Evolutionary conservation across 2,329 filamentous ascomycete genomes (phyloP), one percentile per base, ranked within the genome.

Genomic region (Phoma sp.): DNA sequence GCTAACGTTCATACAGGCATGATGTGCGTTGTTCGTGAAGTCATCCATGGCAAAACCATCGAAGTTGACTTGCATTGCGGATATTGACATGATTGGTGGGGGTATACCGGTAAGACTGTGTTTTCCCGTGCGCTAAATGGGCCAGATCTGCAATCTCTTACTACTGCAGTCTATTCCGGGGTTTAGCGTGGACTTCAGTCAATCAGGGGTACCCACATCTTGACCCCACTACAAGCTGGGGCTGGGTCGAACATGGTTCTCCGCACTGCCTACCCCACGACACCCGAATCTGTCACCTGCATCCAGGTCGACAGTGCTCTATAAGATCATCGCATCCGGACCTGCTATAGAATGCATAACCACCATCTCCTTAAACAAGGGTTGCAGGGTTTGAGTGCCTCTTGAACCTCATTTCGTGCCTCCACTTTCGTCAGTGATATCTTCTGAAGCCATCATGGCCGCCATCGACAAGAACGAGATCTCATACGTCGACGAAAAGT

Each of bases 381-480:
- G 17, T 39, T n/a, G 10, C 24, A 39, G 15, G 32, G 33, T n/a
- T 35, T 24, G 17, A 7, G 4, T 12, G 9, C n/a, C n/a, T 25
- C 17, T 15, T 33, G 27, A 13, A 32, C 22, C 35, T 47, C 7
- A 25, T 8, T 12, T 47, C 12, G 17, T 17, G 27, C n/a, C 12
- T 38, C 19, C 9, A 32, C 8, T 15, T 19, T 7, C 9, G 4
- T 32, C 33, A 17, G 1, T 9, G 39, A 32, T 12, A 35, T 15
- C 6, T 17, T 8, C 4, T 31, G 6, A 19, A 24, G n/a, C 7
- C 37, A 43, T 21, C 25, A 69, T 66, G 63, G 43, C 55, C 41
- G 37, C 56, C 9, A 32, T 47, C 10, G 67, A 70, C 17, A 70
- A 70, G 35, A 53, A 41, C 27, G 61, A 68, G 15, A 68, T 70